Evolutionary conservation across 2,329 filamentous ascomycete species (phyloP).

Genomic region (Dryadomyces quercus-mongolicae): DNA sequence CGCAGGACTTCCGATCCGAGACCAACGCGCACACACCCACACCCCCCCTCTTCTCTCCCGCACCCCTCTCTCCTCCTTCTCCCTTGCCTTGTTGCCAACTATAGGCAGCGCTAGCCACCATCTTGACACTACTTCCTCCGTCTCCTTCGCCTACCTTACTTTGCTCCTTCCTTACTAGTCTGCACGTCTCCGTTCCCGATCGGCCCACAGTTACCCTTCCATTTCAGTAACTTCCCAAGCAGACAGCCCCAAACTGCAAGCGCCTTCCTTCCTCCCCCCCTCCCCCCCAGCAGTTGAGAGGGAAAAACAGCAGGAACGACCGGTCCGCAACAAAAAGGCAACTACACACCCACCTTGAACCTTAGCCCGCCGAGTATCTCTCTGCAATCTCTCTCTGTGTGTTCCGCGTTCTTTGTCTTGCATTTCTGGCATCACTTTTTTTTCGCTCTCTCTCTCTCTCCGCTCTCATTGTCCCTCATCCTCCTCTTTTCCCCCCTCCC

Average conservation of each 20-base stretch:
- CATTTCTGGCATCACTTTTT: neutral
- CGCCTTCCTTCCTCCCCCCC: neutral
- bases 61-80: neutral
- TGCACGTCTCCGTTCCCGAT: conserved; percentile 8
- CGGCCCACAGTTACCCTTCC: conserved; percentile 14
- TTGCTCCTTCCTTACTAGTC: conserved; percentile 6
- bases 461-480: neutral
- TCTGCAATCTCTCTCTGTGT: neutral
- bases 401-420: neutral
- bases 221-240: conserved; percentile 2
- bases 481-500: neutral
- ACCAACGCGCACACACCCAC: neutral
- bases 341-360: neutral
- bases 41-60: neutral
- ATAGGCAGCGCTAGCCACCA: neutral
- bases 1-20: neutral
- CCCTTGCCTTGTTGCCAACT: too few relatives aligned
- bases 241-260: neutral
- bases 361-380: neutral
- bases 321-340: neutral
- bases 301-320: neutral
- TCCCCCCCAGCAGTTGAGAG: neutral
- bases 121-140: conserved; percentile 5
- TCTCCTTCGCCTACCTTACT: conserved; percentile 1
- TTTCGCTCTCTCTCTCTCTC: too few relatives aligned